Evolutionary conservation across 495 filamentous ascomycete species (phyloP), one percentile per base, ranked within the genome.

Genomic region (Sphaerosporella brunnea): DNA sequence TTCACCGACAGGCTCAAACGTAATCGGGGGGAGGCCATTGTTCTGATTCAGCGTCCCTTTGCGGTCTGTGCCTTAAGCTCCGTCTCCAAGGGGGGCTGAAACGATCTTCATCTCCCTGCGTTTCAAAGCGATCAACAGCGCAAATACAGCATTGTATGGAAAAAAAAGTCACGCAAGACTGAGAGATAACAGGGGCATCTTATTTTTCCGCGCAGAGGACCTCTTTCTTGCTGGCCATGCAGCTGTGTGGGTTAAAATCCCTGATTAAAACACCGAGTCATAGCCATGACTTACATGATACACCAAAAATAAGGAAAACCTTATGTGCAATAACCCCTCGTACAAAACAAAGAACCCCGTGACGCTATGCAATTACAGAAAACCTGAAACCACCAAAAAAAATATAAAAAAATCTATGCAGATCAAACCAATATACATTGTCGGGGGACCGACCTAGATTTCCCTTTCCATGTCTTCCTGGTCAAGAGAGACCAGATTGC

Each of bases 361-460:
- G 13, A 43, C 40, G 40, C 40, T 43, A 43, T 43, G 40, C 40
- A 43, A 43, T 24, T 43, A 43, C 40, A 43, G 23, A 26, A 43
- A 43, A 26, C 13, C 24, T 11, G 8, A 37, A 13, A 32, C 28
- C 28, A 32, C 28, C 28, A 32, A 5, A 32, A 32, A 32, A 32
- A 5, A 32, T 13, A 13, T 5, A 32, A 32, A 5, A 32, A 32
- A 13, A 32, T 13, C 5, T 5, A 32, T 13, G 28, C 28, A 43
- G 13, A 26, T 1, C 24, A 26, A 43, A 24, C 8, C n/a, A 24
- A 43, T 11, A 43, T 16, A 24, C 20, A 32, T 32, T 5, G 28
- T 32, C 5, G n/a, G n/a, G n/a, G n/a, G n/a, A n/a, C n/a, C n/a
- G n/a, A n/a, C n/a, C n/a, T 32, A 5, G 5, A 32, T 32, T 32